Evolutionary conservation across 2,329 filamentous ascomycete species (phyloP), one percentile per base, ranked within the genome.

Genomic region (Rhynchosporium secalis): DNA sequence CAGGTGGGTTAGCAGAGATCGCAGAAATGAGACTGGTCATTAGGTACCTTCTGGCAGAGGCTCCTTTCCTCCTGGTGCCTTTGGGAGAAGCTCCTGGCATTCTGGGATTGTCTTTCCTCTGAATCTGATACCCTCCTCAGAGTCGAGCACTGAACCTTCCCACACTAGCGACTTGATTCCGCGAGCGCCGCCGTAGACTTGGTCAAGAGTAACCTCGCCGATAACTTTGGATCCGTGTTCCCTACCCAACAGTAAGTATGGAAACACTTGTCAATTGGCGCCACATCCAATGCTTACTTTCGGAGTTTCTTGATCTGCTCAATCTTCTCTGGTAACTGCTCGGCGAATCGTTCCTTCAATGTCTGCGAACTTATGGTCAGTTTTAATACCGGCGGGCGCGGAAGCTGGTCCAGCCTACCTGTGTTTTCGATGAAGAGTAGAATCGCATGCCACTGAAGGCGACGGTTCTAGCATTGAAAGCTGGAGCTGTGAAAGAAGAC

Each of bases 51-150:
- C 95, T 65, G 95, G 95, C 62, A 99, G 88, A 76, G 95, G 95
- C 86, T 99, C 94, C 78, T 92, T 86, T 83, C 95, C 95, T 75
- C 95, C 95, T 69, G 93, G 92, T 67, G 94, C 95, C 85, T 96
- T 97, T 79, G 95, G 95, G 63, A 99, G 92, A 74, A 96, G 82
- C 80, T 97, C 83, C 85, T 98, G 95, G 87, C 93, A 97, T 81
- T 99, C 95, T 73, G 95, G 95, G 75, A 99, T 99, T 71, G 95
- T 99, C 86, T 94, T 95, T 83, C 95, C 95, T 78, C 95, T 90
- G 89, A 99, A 99, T 74, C 95, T 91, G 80, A 99, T 99, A 82
- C 95, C 95, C 86, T 99, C 95, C 84, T 98, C 92, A 62, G 94
- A 86, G 81, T 99, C 95, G 75, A 99, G 90, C 73, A 99, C 95